Percentiles rank a stretch among this genome's conserved stretches.
Evolutionary conservation across 164 flowering plant genomes (phyloP).

Genomic region (Magnolia kwangsiensis): DNA sequence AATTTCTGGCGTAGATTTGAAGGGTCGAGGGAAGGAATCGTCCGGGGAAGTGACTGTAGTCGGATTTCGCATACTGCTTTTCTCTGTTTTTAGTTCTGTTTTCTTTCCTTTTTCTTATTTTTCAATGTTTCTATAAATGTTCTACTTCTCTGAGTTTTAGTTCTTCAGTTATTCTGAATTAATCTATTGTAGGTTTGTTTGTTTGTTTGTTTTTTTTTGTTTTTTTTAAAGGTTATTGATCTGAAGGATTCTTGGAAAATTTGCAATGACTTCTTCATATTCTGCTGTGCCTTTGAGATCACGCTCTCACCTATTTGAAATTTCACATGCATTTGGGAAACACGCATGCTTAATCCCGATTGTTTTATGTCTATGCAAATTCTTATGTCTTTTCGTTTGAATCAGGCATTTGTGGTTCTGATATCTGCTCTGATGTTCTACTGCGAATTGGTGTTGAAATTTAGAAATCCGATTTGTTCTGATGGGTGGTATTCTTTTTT

Average conservation of each 20-base stretch:
- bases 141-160: neutral
- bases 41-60: too few species aligned
- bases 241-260: too few species aligned
- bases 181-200: neutral
- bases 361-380: too few species aligned
- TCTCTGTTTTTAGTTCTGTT: conserved; percentile 4
- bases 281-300: neutral
- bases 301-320: neutral
- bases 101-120: neutral
- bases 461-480: neutral
- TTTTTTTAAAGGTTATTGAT: neutral
- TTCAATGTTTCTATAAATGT: neutral
- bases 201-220: neutral
- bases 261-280: too few species aligned
- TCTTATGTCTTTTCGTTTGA: too few species aligned
- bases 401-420: neutral
- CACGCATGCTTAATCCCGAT: neutral
- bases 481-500: neutral
- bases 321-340: neutral
- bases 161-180: neutral
- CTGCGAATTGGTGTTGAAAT: neutral
- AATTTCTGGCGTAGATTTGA: conserved; percentile 1
- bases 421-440: neutral
- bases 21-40: neutral
- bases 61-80: neutral